Evolutionary conservation across 2,329 filamentous ascomycete species (phyloP).

Genomic region (Ascochyta fabae): DNA sequence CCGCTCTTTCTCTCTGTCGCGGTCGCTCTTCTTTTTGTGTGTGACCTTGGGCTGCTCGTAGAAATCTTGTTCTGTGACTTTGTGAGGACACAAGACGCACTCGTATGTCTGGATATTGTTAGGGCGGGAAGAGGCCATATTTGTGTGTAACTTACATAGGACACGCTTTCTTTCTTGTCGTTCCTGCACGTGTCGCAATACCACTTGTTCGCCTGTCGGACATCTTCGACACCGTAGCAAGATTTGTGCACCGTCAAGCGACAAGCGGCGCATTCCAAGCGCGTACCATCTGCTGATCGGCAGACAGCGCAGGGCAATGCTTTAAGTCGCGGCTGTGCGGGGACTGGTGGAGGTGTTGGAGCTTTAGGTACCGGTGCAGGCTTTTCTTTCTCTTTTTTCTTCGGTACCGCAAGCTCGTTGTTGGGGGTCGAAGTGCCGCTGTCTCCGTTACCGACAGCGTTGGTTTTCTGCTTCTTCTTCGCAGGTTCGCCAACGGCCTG

Average conservation of each 20-base stretch:
- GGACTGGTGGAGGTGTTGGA: constrained; percentile 66
- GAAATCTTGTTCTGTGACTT: constrained; percentile 80
- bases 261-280: constrained; percentile 82
- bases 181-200: constrained; percentile 95
- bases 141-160: constrained; percentile 67
- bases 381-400: constrained; percentile 50
- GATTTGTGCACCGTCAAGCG: constrained; percentile 87
- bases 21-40: constrained; percentile 89
- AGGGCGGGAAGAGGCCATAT: constrained; percentile 11
- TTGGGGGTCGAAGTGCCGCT: constrained; percentile 54
- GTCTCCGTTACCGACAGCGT: constrained; percentile 53
- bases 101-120: constrained; percentile 72
- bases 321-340: constrained; percentile 79
- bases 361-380: constrained; percentile 55
- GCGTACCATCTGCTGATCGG: constrained; percentile 65
- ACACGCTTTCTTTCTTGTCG: constrained; percentile 88
- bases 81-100: constrained; percentile 88
- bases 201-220: constrained; percentile 76
- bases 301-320: constrained; percentile 87
- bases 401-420: constrained; percentile 50
- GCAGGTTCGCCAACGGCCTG: constrained; percentile 55
- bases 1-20: constrained; percentile 87
- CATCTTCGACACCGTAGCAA: constrained; percentile 86
- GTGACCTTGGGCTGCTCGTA: constrained; percentile 80
- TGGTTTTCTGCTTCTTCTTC: constrained; percentile 66